Conservation (phyloP, 164 flowering plant species). For the Houttuynia cordata region DNA sequence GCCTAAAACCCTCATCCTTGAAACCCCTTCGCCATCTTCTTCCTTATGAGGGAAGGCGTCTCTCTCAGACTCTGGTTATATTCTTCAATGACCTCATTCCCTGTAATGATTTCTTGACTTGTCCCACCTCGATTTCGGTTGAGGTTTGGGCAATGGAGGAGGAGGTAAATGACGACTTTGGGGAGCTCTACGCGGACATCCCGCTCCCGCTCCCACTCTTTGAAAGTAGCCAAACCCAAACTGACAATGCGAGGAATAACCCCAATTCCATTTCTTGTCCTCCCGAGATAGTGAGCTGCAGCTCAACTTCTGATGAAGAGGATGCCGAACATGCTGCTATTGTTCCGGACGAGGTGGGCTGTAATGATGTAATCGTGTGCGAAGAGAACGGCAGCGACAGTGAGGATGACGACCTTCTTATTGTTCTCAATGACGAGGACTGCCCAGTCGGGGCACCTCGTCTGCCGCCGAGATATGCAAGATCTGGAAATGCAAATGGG, state of each 20-base stretch:
- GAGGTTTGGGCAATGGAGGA: not conserved
- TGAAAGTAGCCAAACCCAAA: conserved; percentile 1
- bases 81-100: no score
- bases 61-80: no score
- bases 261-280: not conserved
- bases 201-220: conserved; percentile 35
- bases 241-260: not conserved
- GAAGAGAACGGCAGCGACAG: conserved; percentile 31
- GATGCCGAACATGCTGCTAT: not conserved
- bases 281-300: no score
- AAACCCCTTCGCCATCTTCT: no score
- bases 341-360: not conserved
- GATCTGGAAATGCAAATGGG: conserved; percentile 3
- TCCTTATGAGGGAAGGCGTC: no score
- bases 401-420: conserved; percentile 41
- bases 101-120: no score
- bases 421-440: conserved; percentile 39
- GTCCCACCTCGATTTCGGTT: no score
- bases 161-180: conserved; percentile 47
- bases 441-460: conserved; percentile 3
- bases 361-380: not conserved
- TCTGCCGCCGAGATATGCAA: not conserved
- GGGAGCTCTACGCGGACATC: conserved; percentile 56
- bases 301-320: not conserved
- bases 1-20: no score